Percentiles rank a stretch among this genome's conserved stretches.
These are phyloP conservation scores for Chrysosporium queenslandicum DNA, from an alignment of 2,329 filamentous ascomycete genomes.

Conservation along the genomic window DNA sequence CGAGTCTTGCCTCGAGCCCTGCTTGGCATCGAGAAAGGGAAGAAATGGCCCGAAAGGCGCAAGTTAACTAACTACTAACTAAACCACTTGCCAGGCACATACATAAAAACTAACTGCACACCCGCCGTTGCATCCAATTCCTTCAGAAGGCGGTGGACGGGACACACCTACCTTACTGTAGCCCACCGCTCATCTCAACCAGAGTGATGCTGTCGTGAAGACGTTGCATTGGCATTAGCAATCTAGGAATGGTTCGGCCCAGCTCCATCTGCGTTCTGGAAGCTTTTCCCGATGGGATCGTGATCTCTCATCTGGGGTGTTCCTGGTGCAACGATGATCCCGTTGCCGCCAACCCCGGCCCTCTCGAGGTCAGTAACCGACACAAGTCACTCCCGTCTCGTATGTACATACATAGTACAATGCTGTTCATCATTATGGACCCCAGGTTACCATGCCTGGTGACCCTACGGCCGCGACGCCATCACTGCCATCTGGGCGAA, in stretches of 20 bases:
- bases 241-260: neutral
- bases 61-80: neutral
- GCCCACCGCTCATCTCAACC: slow-evolving; percentile 2
- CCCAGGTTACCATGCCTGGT: too few species aligned
- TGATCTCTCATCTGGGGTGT: slow-evolving; percentile 3
- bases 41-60: too few species aligned
- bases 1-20: too few species aligned
- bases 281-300: slow-evolving; percentile 1
- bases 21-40: too few species aligned
- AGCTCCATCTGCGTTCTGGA: neutral
- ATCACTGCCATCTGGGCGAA: too few species aligned
- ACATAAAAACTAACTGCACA: too few species aligned
- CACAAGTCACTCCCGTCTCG: neutral
- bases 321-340: slow-evolving; percentile 2
- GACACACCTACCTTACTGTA: too few species aligned
- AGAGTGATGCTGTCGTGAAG: neutral
- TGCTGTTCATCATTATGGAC: too few species aligned
- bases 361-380: neutral
- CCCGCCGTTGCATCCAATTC: too few species aligned
- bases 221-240: slow-evolving; percentile 5
- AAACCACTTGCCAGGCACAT: neutral
- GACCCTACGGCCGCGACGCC: too few species aligned
- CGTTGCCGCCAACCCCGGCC: neutral
- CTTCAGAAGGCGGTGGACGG: too few species aligned
- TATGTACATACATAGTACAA: neutral